A percentile compares a stretch with the other conserved stretches of the same genome.
Conservation (phyloP, 2,329 filamentous ascomycete species). For the Aspergillus sp. region DNA sequence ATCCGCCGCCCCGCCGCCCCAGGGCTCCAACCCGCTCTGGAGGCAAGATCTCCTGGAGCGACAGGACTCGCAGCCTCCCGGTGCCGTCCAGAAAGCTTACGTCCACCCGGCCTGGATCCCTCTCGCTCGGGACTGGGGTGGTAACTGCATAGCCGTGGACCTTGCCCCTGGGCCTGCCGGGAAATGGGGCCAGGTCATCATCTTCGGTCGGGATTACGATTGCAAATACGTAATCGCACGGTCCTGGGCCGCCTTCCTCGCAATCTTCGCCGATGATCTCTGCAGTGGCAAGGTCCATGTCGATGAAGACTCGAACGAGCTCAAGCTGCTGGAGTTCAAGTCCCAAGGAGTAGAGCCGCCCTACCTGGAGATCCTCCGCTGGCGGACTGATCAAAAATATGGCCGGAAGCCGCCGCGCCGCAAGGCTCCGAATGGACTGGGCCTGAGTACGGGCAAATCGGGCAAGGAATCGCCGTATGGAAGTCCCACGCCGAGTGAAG, state of each 20-base stretch:
- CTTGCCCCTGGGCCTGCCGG: constrained; percentile 85
- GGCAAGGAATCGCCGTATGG: constrained; percentile 54
- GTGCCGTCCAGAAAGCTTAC: constrained; percentile 87
- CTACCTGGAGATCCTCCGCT: constrained; percentile 92
- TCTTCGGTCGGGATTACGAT: constrained; percentile 96
- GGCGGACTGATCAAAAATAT: constrained; percentile 94
- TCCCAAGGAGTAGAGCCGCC: constrained; percentile 81
- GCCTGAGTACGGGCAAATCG: constrained; percentile 50
- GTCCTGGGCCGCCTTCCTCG: constrained; percentile 86
- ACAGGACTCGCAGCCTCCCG: constrained; percentile 84
- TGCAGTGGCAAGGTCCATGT: constrained; percentile 86
- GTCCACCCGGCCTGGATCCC: constrained; percentile 95
- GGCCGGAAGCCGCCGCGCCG: constrained; percentile 59
- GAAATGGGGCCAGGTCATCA: constrained; percentile 93
- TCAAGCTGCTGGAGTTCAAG: constrained; percentile 92
- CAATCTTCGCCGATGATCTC: constrained; percentile 84
- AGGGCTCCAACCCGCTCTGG: constrained; percentile 66
- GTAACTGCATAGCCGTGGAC: constrained; percentile 94
- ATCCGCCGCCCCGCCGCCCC: constrained; percentile 55
- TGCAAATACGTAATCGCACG: constrained; percentile 95
- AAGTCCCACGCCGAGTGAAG: constrained; percentile 45
- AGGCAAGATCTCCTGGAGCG: constrained; percentile 77
- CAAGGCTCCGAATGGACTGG: constrained; percentile 48
- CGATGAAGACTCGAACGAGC: constrained; percentile 85
- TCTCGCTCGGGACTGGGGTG: constrained; percentile 94